These are phyloP conservation scores for Sungouiozyma ichnusensis DNA, from an alignment of 805 yeast genomes.

Conservation along the genomic window DNA sequence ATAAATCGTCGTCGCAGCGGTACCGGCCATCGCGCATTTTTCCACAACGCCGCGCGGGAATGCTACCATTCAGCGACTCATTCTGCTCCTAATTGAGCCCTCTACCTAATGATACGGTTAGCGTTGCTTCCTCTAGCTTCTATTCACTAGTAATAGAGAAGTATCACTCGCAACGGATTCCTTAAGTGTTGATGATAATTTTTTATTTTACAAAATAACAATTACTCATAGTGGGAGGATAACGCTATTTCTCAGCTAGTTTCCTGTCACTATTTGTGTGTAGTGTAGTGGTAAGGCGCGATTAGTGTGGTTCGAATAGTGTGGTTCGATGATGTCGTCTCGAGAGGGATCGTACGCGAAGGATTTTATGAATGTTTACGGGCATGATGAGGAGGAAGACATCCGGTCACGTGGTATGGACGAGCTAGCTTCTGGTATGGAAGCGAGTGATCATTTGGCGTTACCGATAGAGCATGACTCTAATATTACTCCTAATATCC, in stretches of 20 bases:
- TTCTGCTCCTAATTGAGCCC: not conserved
- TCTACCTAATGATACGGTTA: not conserved
- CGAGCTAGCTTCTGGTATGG: not conserved
- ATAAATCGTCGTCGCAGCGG: not conserved
- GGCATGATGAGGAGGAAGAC: slow-evolving; percentile 35
- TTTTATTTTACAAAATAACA: no score
- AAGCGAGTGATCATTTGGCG: not conserved
- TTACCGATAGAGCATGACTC: slow-evolving; percentile 1
- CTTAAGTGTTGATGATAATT: no score
- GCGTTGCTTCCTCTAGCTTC: no score
- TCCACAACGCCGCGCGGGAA: not conserved
- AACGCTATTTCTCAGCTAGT: no score
- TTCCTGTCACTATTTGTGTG: no score
- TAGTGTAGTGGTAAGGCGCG: no score
- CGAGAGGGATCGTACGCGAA: slow-evolving; percentile 1
- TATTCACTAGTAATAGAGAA: no score
- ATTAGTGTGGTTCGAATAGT: no score
- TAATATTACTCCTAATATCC: slow-evolving; percentile 28
- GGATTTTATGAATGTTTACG: slow-evolving; percentile 2
- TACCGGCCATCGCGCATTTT: not conserved
- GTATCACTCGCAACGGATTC: no score
- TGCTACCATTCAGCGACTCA: not conserved
- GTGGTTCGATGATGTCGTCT: not conserved
- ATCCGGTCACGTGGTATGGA: slow-evolving; percentile 9
- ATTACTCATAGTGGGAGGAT: no score